These are phyloP conservation scores for Pseudocercospora cruenta DNA, from an alignment of 2,329 filamentous ascomycete genomes.

Conservation along the genomic window DNA sequence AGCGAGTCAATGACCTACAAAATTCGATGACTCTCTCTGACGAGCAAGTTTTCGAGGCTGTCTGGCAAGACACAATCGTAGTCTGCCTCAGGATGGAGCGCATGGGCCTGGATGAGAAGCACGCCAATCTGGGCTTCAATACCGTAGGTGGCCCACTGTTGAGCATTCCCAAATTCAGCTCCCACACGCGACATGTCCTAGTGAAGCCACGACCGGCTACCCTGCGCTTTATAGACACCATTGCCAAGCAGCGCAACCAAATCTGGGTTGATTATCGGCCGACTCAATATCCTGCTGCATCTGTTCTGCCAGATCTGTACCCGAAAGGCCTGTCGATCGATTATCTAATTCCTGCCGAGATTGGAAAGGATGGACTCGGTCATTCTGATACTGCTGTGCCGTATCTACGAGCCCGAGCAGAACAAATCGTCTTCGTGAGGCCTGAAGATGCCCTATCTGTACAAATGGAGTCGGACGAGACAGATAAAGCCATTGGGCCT, in stretches of 20 bases:
- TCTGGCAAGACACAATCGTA: slow-evolving; percentile 38
- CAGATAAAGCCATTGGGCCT: slow-evolving; percentile 33
- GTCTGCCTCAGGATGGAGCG: slow-evolving; percentile 24
- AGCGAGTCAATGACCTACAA: slow-evolving; percentile 21
- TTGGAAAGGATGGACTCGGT: slow-evolving; percentile 5
- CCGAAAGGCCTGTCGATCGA: slow-evolving; percentile 43
- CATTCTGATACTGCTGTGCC: slow-evolving; percentile 7
- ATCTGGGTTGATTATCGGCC: slow-evolving; percentile 39
- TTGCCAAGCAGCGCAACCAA: slow-evolving; percentile 40
- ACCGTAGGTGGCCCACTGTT: slow-evolving; percentile 13
- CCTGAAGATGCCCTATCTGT: slow-evolving; percentile 23
- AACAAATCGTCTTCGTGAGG: slow-evolving; percentile 18
- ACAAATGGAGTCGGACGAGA: slow-evolving; percentile 33
- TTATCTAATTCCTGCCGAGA: slow-evolving; percentile 31
- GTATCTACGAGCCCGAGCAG: slow-evolving; percentile 20
- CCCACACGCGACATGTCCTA: not conserved
- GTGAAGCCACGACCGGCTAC: slow-evolving; percentile 26
- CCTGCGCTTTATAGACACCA: slow-evolving; percentile 41
- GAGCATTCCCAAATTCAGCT: not conserved
- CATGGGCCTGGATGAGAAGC: slow-evolving; percentile 27
- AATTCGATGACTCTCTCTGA: slow-evolving; percentile 24
- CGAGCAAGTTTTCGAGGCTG: slow-evolving; percentile 21
- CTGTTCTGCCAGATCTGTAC: slow-evolving; percentile 35
- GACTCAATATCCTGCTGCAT: slow-evolving; percentile 29
- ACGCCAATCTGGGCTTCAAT: slow-evolving; percentile 22